Conservation (phyloP, 179 eudicot species). For the Drosera spatulata region DNA sequence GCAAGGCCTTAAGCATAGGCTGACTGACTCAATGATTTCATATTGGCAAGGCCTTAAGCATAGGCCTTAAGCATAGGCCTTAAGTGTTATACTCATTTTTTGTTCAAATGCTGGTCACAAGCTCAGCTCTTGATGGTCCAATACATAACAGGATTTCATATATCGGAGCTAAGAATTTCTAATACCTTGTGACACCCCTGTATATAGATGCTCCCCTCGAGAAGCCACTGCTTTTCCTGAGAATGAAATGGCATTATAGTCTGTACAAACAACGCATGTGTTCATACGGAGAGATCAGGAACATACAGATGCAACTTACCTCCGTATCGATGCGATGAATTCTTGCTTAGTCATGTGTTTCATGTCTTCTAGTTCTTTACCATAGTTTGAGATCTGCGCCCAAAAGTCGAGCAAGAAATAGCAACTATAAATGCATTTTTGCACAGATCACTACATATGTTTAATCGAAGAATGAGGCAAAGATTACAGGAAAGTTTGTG, state of each 20-base stretch:
- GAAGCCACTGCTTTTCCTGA: constrained; percentile 95
- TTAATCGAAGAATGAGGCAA: not conserved
- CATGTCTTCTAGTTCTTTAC: constrained; percentile 91
- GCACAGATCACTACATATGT: not conserved
- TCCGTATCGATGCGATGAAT: constrained; percentile 83
- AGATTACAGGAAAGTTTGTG: constrained; percentile 84
- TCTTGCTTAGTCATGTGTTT: constrained; percentile 78
- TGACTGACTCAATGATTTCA: too few relatives aligned
- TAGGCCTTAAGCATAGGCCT: too few relatives aligned
- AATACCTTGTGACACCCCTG: constrained; percentile 34
- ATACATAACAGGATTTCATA: too few relatives aligned
- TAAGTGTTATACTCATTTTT: too few relatives aligned
- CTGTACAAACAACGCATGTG: not conserved
- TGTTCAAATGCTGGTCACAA: too few relatives aligned
- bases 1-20: too few relatives aligned
- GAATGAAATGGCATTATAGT: not conserved
- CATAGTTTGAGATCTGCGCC: constrained; percentile 45
- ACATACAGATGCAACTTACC: constrained; percentile 22
- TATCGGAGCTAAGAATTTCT: too few relatives aligned
- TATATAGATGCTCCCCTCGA: constrained; percentile 44
- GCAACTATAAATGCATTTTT: not conserved
- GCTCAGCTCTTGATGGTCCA: too few relatives aligned
- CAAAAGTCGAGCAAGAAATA: not conserved
- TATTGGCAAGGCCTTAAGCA: too few relatives aligned
- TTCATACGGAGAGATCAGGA: not conserved